These are phyloP conservation scores for Globisporangium uncinulatum DNA, from an alignment of 352 stramenopile species.

Conservation along the genomic window DNA sequence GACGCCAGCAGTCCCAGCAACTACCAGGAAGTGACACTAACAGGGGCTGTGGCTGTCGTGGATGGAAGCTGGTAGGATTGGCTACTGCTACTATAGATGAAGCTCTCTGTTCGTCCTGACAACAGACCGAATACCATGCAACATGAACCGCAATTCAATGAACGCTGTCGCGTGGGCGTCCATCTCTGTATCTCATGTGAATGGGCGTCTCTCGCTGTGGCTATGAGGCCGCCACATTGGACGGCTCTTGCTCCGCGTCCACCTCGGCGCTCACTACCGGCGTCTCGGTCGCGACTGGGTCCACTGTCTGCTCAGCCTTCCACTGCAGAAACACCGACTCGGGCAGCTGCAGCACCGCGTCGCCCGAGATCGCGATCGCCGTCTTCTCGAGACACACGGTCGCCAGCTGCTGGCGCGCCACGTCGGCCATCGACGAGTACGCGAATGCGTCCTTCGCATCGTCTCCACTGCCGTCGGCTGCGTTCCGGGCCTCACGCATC, in stretches of 20 bases:
- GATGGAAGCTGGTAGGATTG: neutral
- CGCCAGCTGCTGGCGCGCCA: constrained; percentile 48
- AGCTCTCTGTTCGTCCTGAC: neutral
- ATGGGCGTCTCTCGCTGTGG: neutral
- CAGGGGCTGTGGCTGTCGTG: neutral
- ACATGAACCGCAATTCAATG: neutral
- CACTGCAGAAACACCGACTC: constrained; percentile 70
- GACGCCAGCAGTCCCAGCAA: neutral
- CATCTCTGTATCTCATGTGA: neutral
- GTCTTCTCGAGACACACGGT: constrained; percentile 67
- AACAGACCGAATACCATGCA: neutral
- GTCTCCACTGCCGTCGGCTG: constrained; percentile 11
- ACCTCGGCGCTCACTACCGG: neutral
- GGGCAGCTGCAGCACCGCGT: constrained; percentile 63
- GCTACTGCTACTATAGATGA: neutral
- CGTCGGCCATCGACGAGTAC: constrained; percentile 67
- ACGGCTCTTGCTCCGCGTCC: constrained; percentile 8
- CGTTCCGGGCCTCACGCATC: constrained; percentile 38
- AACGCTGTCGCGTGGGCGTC: neutral
- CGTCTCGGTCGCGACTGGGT: neutral
- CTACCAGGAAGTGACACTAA: neutral
- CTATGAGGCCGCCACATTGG: constrained; percentile 1
- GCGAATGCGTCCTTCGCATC: constrained; percentile 29
- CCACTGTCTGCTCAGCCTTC: constrained; percentile 17
- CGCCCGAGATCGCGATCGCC: constrained; percentile 60